A percentile compares a stretch with the other conserved stretches of the same genome.
These are phyloP conservation scores for Cucurbitaria berberidis DNA, from an alignment of 2,329 filamentous ascomycete genomes.

Conservation along the genomic window DNA sequence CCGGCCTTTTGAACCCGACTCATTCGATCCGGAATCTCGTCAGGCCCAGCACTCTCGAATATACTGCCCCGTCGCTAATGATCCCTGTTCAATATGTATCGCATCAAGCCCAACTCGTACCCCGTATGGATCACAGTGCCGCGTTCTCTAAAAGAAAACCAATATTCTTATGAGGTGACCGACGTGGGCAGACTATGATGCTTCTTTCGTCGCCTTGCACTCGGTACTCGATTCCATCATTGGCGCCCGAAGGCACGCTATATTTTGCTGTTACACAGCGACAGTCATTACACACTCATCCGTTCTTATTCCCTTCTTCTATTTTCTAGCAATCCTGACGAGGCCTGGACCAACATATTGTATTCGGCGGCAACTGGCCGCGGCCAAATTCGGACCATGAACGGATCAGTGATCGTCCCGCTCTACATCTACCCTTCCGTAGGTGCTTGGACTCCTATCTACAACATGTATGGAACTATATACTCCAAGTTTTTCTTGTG, in stretches of 20 bases:
- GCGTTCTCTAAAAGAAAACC: slow-evolving; percentile 24
- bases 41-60: slow-evolving; percentile 44
- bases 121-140: slow-evolving; percentile 32
- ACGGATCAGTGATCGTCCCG: slow-evolving; percentile 52
- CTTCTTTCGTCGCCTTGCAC: slow-evolving; percentile 18
- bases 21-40: slow-evolving; percentile 37
- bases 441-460: slow-evolving; percentile 56
- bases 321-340: slow-evolving; percentile 3
- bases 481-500: slow-evolving; percentile 4
- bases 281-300: slow-evolving; percentile 3
- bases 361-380: slow-evolving; percentile 10
- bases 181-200: slow-evolving; percentile 20
- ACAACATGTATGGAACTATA: slow-evolving; percentile 47
- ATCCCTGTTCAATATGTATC: slow-evolving; percentile 46
- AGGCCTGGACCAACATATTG: neutral
- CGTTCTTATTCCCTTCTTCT: slow-evolving; percentile 5
- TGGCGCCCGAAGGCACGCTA: slow-evolving; percentile 21
- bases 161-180: slow-evolving; percentile 23
- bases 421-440: slow-evolving; percentile 57
- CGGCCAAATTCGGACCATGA: slow-evolving; percentile 19
- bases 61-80: slow-evolving; percentile 41
- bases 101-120: slow-evolving; percentile 34
- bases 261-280: slow-evolving; percentile 5
- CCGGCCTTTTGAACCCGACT: slow-evolving; percentile 43
- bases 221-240: slow-evolving; percentile 16